Conservation (phyloP, 2,329 filamentous ascomycete species). For the Fusarium sp. region DNA sequence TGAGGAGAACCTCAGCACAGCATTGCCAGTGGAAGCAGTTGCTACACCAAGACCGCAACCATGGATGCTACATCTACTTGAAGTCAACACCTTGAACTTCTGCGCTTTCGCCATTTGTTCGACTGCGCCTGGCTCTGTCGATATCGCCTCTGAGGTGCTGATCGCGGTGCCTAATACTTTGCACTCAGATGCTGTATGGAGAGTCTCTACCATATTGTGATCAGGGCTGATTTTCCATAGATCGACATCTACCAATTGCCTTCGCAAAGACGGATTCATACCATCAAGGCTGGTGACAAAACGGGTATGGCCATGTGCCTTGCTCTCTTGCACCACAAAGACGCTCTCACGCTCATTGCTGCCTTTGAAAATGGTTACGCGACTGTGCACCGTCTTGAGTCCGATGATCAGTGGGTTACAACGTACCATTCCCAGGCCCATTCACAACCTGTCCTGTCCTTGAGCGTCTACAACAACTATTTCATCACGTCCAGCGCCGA, state of each 20-base stretch:
- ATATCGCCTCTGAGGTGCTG: slow-evolving; percentile 59
- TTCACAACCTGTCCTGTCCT: slow-evolving; percentile 82
- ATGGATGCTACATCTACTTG: slow-evolving; percentile 84
- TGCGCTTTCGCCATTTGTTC: slow-evolving; percentile 79
- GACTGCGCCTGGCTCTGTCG: slow-evolving; percentile 39
- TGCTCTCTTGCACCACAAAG: slow-evolving; percentile 62
- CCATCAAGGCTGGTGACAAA: slow-evolving; percentile 58
- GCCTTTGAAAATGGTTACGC: slow-evolving; percentile 89
- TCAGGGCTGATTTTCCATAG: slow-evolving; percentile 44
- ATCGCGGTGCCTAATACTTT: slow-evolving; percentile 84
- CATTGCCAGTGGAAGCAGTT: slow-evolving; percentile 74
- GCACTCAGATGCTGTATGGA: slow-evolving; percentile 70
- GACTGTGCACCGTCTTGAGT: slow-evolving; percentile 67
- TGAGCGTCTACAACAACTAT: slow-evolving; percentile 64
- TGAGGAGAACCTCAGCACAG: slow-evolving; percentile 71
- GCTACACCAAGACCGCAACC: slow-evolving; percentile 67
- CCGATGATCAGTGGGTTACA: slow-evolving; percentile 54
- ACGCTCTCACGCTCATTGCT: slow-evolving; percentile 69
- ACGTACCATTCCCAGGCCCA: slow-evolving; percentile 75
- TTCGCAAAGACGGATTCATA: slow-evolving; percentile 73
- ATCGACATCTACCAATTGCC: slow-evolving; percentile 89
- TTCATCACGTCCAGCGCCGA: slow-evolving; percentile 88
- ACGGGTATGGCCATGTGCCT: slow-evolving; percentile 92
- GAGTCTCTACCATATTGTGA: background rate
- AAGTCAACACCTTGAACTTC: slow-evolving; percentile 95